Conservation (phyloP, 164 flowering plant genomes). For the Nelumbo lutea region DNA sequence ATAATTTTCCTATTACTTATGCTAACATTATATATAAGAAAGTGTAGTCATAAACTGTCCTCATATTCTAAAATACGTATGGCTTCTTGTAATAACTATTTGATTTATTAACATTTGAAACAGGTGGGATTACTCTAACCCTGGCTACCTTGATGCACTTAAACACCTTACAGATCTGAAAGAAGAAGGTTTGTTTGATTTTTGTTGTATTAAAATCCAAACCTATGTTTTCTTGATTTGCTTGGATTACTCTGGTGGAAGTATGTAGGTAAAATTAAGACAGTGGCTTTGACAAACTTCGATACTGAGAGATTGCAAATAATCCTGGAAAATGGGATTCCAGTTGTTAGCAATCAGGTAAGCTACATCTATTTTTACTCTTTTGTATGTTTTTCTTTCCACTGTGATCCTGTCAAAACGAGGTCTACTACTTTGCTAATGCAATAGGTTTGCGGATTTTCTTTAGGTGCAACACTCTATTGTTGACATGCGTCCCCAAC, state of each 20-base stretch:
- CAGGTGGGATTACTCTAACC: constrained; percentile 98
- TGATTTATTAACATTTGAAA: constrained; percentile 10
- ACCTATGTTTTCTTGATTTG: constrained; percentile 16
- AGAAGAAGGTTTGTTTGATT: constrained; percentile 65
- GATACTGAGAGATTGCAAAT: constrained; percentile 86
- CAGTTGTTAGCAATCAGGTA: constrained; percentile 97
- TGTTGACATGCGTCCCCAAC: constrained; percentile 98
- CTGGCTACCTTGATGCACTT: constrained; percentile 94
- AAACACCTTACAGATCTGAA: constrained; percentile 95
- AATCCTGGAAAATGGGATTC: constrained; percentile 86
- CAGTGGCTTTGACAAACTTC: constrained; percentile 92
- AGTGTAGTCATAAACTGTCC: too few relatives aligned
- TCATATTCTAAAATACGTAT: not conserved
- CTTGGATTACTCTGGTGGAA: constrained; percentile 19
- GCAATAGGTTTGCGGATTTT: constrained; percentile 5
- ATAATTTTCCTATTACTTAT: too few relatives aligned
- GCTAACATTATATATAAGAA: too few relatives aligned
- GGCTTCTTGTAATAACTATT: not conserved
- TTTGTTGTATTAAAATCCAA: not conserved
- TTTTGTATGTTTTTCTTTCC: constrained; percentile 2
- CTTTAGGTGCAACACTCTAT: constrained; percentile 92
- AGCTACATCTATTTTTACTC: not conserved
- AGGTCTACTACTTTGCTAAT: constrained; percentile 6
- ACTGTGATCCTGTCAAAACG: not conserved
- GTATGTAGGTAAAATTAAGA: constrained; percentile 89